These are phyloP conservation scores for Annulohypoxylon truncatum DNA, from an alignment of 2,329 filamentous ascomycete species.

Conservation along the genomic window DNA sequence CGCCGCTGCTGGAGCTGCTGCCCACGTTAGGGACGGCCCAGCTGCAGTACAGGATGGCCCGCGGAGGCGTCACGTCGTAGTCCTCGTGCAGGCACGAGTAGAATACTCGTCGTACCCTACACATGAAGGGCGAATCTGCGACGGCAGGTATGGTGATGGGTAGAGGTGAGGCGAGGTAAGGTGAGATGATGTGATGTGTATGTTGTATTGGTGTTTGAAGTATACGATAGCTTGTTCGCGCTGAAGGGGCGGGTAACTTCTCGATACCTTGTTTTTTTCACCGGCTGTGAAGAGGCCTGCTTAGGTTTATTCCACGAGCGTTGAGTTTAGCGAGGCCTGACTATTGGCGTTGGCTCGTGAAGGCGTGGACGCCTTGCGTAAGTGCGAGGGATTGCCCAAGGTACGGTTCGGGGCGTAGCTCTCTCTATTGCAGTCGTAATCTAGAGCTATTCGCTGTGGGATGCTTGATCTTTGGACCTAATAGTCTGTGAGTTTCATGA, in stretches of 20 bases:
- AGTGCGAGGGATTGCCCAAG: neutral
- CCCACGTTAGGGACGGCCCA: neutral
- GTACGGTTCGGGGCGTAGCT: neutral
- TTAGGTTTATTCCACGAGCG: neutral
- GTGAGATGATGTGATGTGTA: neutral
- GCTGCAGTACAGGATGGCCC: slow-evolving; percentile 12
- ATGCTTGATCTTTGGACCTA: neutral
- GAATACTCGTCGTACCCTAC: slow-evolving; percentile 9
- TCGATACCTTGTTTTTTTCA: no score
- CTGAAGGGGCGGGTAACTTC: no score
- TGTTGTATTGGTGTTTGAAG: neutral
- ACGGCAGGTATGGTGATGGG: neutral
- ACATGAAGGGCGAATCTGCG: slow-evolving; percentile 5
- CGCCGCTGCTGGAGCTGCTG: neutral
- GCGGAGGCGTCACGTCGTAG: slow-evolving; percentile 18
- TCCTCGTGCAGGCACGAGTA: slow-evolving; percentile 27
- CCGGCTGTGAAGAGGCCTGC: neutral
- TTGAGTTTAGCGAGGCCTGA: neutral
- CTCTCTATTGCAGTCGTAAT: neutral
- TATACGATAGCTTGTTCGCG: neutral
- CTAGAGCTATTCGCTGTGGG: neutral
- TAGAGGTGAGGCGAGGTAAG: no score
- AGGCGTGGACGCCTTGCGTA: neutral
- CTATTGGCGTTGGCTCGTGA: neutral
- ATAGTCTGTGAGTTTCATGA: neutral